Evolutionary conservation across 129 eudicot genomes (phyloP).

Genomic region (Scalesia atractyloides): DNA sequence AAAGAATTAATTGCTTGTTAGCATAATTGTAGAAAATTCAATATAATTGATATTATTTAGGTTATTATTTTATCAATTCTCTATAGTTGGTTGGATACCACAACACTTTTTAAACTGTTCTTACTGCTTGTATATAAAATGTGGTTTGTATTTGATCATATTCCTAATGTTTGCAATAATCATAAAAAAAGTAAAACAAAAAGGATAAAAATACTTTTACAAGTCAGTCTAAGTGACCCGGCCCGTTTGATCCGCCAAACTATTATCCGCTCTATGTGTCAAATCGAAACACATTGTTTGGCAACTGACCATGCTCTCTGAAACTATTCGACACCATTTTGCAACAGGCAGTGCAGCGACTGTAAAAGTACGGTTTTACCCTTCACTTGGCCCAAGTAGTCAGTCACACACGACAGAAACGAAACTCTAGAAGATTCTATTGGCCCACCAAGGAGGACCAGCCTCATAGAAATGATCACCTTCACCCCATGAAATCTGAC

Average conservation of each 20-base stretch:
- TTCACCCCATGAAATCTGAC: conserved; percentile 90
- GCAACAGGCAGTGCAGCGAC: conserved; percentile 10
- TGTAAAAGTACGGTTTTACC: conserved; percentile 3
- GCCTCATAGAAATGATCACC: conserved; percentile 70
- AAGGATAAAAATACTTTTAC: neutral
- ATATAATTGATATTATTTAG: too few species aligned
- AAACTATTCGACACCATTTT: neutral
- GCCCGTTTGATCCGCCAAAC: neutral
- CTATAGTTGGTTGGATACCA: too few species aligned
- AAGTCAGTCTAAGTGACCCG: neutral
- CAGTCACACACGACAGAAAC: neutral
- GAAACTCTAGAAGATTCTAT: neutral
- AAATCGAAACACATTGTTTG: neutral
- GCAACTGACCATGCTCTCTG: conserved; percentile 12
- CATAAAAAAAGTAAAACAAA: neutral
- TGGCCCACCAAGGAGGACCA: conserved; percentile 94
- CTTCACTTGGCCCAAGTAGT: conserved; percentile 16
- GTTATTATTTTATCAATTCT: too few species aligned
- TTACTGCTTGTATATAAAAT: too few species aligned
- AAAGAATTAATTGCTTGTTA: too few species aligned
- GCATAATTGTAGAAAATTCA: too few species aligned
- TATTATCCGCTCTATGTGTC: neutral
- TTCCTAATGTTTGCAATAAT: too few species aligned
- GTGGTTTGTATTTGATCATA: too few species aligned
- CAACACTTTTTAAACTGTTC: too few species aligned